phyloP scores from a whole-genome alignment of 2,329 filamentous ascomycete genomes.

The Ceratocystis lukuohia region DNA sequence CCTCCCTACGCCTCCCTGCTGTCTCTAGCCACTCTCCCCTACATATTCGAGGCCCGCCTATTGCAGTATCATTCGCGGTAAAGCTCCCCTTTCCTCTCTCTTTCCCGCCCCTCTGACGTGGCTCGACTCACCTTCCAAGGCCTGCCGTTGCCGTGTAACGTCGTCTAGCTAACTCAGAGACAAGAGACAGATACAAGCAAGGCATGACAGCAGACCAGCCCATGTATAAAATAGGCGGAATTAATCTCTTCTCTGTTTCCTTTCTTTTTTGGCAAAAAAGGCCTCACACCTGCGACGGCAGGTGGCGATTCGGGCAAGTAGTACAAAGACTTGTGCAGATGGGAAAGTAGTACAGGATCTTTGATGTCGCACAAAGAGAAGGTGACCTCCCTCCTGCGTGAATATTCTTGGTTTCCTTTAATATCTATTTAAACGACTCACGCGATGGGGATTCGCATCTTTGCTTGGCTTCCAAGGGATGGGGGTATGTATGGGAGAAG shows the following conservation, averaged over 20 bases:
- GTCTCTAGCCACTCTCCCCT: too few relatives aligned
- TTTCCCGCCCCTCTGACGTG: conserved; percentile 1
- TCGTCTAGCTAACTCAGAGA: background rate
- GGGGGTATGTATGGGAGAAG: background rate
- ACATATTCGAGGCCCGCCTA: conserved; percentile 1
- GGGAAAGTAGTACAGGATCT: background rate
- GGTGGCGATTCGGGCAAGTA: background rate
- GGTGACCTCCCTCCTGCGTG: background rate
- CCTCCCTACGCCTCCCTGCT: background rate
- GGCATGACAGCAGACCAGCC: background rate
- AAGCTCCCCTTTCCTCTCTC: background rate
- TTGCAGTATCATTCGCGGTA: background rate
- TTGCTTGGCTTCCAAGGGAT: too few relatives aligned
- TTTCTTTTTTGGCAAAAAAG: background rate
- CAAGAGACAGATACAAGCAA: background rate
- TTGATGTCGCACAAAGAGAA: background rate
- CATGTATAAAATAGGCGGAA: too few relatives aligned
- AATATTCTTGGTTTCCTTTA: background rate
- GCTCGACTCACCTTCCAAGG: conserved; percentile 3
- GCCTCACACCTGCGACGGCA: background rate
- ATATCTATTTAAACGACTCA: background rate
- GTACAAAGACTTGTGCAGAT: conserved; percentile 4
- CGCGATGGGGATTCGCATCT: too few relatives aligned
- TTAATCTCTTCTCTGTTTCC: background rate
- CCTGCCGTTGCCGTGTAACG: background rate